Base-by-base conservation (phyloP, 177 flowering plant genomes). In the Vitis hybrid region DNA sequence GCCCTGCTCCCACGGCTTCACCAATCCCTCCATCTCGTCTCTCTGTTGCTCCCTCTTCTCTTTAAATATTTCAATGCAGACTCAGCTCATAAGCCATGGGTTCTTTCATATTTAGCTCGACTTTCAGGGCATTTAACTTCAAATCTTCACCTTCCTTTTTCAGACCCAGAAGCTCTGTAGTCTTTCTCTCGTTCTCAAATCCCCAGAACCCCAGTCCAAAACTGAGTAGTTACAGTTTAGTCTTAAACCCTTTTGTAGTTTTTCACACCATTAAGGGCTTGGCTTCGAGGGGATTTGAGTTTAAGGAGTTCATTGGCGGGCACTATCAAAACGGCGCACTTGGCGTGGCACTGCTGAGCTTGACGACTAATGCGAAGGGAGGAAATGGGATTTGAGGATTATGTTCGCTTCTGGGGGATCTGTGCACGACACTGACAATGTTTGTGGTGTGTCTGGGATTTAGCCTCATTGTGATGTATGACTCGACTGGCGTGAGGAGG, bases 401-500 rank as follows among this genome's bases (percentile, higher is more conserved):
- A 23, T 91, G 74, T 89, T 78, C 75, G 82, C 90, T 26, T 91
- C 87, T 51, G 96, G 98, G 98, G 98, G 6, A 94, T 92, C 67
- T 94, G 60, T 94, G 98, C 65, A 94, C 88, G 51, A 96, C 94
- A 2, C 58, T 94, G 76, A 87, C 97, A 6, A 87, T 97, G 34
- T 88, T 97, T 2, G 97, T 94, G 63, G 98, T 92, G 1, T 19
- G 19, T 19, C 19, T 19, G 85, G 97, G 97, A 67, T 92, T 94
- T 70, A 89, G 89, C 74, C 80, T 87, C 70, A 88, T 94, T 65
- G 94, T 92, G 52, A 94, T 94, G 98, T 94, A 92, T 74, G 98
- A 94, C 79, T 97, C 98, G 1, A 88, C 83, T 51, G 98, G 97
- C 1, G 97, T 94, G 9, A 74, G 98, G n/a, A 78, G 97, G 54